Evolutionary conservation across 306 rosid species (phyloP).

Genomic region (Glycine latifolia): DNA sequence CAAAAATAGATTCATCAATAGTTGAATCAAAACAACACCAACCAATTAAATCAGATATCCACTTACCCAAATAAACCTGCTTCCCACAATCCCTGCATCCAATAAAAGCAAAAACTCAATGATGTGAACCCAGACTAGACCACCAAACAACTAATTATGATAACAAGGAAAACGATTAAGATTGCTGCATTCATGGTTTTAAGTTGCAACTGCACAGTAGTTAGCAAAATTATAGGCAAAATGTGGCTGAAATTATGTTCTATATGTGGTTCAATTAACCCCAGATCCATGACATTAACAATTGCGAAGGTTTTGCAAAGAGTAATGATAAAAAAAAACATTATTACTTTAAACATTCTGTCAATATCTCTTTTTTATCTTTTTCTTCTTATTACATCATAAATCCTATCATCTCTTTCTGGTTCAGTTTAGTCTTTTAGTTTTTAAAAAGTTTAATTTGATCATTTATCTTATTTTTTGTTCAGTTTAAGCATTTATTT

Average conservation of each 20-base stretch:
- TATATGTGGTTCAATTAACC: neutral
- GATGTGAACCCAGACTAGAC: neutral
- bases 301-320: neutral
- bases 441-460: too few relatives aligned
- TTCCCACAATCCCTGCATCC: conserved; percentile 83
- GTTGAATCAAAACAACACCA: conserved; percentile 7
- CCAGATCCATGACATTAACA: neutral
- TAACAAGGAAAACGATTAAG: neutral
- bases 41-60: neutral
- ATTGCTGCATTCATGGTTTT: neutral
- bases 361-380: too few relatives aligned
- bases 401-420: too few relatives aligned
- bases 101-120: neutral
- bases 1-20: neutral
- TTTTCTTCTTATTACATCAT: too few relatives aligned
- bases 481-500: too few relatives aligned
- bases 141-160: conserved; percentile 15
- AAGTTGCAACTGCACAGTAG: neutral
- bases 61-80: conserved; percentile 83
- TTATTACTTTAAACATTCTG: too few relatives aligned
- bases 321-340: too few relatives aligned
- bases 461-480: too few relatives aligned
- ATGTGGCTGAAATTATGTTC: neutral
- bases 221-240: neutral
- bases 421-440: too few relatives aligned